Conservation (phyloP, 192 early-diverging fungal genomes). For the Linnemannia exigua region DNA sequence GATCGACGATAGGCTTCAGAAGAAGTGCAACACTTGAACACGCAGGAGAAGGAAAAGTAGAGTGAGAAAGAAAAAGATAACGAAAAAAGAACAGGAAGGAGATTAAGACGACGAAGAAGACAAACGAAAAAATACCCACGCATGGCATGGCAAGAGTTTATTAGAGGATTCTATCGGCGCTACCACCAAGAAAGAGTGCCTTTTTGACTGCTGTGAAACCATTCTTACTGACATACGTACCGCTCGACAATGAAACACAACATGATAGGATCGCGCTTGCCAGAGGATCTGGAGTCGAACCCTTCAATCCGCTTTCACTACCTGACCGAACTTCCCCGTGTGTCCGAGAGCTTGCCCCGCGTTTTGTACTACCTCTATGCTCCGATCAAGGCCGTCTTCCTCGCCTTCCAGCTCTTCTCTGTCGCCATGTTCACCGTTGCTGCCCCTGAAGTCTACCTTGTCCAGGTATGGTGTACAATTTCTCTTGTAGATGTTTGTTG, state of each 20-base stretch:
- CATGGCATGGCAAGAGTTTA: no score
- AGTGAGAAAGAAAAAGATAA: no score
- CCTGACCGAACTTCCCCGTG: constrained; percentile 62
- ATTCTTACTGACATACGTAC: not conserved
- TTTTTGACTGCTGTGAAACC: not conserved
- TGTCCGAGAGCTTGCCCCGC: constrained; percentile 69
- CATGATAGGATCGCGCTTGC: constrained; percentile 34
- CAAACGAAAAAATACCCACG: no score
- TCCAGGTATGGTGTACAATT: constrained; percentile 73
- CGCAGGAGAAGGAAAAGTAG: no score
- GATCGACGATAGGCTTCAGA: no score
- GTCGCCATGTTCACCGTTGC: constrained; percentile 69
- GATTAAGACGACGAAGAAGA: no score
- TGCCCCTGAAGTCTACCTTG: constrained; percentile 75
- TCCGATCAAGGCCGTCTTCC: constrained; percentile 74
- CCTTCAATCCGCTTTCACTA: constrained; percentile 65
- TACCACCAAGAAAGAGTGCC: not conserved
- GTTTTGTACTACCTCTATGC: constrained; percentile 77
- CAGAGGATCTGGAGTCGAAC: constrained; percentile 53
- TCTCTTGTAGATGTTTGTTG: not conserved
- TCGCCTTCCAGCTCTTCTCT: constrained; percentile 73
- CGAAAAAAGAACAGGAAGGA: no score
- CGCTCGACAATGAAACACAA: not conserved
- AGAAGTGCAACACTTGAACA: not conserved
- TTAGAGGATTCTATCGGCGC: no score